A percentile compares a stretch with the other conserved stretches of the same genome.
These are phyloP conservation scores for Mycena crocata DNA, from an alignment of 768 basidiomycete genomes.

Conservation along the genomic window DNA sequence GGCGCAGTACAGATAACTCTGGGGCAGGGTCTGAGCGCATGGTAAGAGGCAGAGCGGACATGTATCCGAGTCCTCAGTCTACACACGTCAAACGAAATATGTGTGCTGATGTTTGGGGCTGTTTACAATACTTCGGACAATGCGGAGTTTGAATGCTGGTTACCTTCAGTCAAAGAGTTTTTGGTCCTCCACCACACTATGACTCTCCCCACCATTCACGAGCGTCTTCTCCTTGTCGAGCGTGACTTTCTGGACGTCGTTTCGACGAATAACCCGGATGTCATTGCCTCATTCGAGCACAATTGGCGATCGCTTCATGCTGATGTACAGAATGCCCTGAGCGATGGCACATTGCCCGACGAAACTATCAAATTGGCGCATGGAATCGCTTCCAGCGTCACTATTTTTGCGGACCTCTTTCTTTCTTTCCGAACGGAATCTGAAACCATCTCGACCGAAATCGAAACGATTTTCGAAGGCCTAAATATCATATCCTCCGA, in stretches of 20 bases:
- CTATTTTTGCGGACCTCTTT: conserved; percentile 22
- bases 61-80: no score
- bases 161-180: not conserved
- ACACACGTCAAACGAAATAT: not conserved
- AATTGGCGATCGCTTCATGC: not conserved
- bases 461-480: conserved; percentile 30
- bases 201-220: not conserved
- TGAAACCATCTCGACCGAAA: conserved; percentile 17
- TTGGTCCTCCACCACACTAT: not conserved
- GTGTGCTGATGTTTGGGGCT: not conserved
- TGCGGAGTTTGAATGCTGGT: conserved; percentile 37
- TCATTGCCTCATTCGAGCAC: not conserved
- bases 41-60: no score
- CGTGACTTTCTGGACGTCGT: not conserved
- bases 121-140: conserved; percentile 23
- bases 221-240: not conserved
- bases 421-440: conserved; percentile 17
- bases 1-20: no score
- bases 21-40: no score
- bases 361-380: conserved; percentile 29
- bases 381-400: conserved; percentile 28
- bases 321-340: not conserved
- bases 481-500: conserved; percentile 12
- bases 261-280: not conserved
- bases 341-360: not conserved